Evolutionary conservation across 306 rosid species (phyloP), one percentile per base, ranked within the genome.

Genomic region (Rubus idaeus): DNA sequence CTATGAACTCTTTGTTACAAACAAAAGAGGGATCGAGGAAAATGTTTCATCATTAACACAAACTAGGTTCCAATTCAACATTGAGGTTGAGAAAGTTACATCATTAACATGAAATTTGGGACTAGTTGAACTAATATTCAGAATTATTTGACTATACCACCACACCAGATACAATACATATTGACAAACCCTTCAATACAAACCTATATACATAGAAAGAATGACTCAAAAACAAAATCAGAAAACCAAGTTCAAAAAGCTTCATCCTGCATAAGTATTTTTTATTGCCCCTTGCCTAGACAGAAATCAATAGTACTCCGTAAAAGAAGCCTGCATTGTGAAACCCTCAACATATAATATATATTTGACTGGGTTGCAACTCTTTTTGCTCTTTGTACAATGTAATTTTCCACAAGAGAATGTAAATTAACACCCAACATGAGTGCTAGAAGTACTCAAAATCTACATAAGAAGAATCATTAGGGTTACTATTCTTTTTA

Each of bases 361-460:
- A 18, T 23, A 61, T 17, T 5, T 73, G 62, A 67, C 50, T 50
- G 58, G 58, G 62, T 39, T 74, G 51, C 71, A 72, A 42, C 44
- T 68, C 35, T 74, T 58, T 45, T 51, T 82, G 46, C 69, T 62
- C 77, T 74, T 77, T 78, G 75, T 58, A 73, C 79, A 73, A 18
- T 37, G 70, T 30, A 72, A 69, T 50, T 49, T 52, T 68, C 79
- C 76, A 37, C 65, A 68, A 52, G 63, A 55, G 58, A 21, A 70
- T 1, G 42, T 9, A 56, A 16, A n/a, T 14, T 5, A 42, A 56
- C 55, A 11, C 62, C 70, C 45, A 58, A 53, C 65, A 17, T 20
- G 58, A 37, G 41, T 62, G 60, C 85, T 83, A 86, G 40, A 86
- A 86, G 77, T 86, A 86, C 82, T 86, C 89, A 56, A 86, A 86